These are phyloP conservation scores for Ogataea paraovalis DNA, from an alignment of 805 yeast species.

Conservation along the genomic window DNA sequence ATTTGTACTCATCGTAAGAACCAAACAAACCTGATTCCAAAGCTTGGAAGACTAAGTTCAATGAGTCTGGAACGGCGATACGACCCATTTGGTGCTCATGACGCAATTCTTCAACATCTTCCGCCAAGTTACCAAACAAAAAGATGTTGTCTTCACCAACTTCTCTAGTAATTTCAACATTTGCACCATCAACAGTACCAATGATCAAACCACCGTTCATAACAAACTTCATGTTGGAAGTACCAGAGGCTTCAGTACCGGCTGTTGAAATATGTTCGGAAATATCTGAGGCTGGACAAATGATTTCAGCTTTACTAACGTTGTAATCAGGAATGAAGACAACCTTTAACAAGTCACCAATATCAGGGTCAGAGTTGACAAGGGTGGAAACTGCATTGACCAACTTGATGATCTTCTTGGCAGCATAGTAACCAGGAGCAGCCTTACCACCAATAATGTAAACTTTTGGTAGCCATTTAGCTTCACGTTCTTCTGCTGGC, in stretches of 20 bases:
- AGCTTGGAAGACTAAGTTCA: constrained; percentile 58
- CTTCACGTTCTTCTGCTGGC: constrained; percentile 55
- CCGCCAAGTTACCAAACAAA: constrained; percentile 86
- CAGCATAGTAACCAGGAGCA: constrained; percentile 98
- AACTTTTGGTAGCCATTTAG: constrained; percentile 67
- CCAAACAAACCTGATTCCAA: constrained; percentile 75
- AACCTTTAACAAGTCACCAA: constrained; percentile 76
- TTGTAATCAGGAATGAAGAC: constrained; percentile 89
- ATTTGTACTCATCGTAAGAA: constrained; percentile 55
- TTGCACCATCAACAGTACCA: constrained; percentile 97
- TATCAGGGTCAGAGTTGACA: constrained; percentile 70
- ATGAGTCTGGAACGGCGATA: constrained; percentile 53
- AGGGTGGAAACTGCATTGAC: constrained; percentile 78
- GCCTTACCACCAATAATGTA: constrained; percentile 90
- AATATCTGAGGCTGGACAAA: constrained; percentile 84
- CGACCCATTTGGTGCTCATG: constrained; percentile 65
- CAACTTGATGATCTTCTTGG: constrained; percentile 83
- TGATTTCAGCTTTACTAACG: constrained; percentile 89
- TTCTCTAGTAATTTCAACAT: constrained; percentile 91
- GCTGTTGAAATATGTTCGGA: constrained; percentile 95
- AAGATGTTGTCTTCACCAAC: constrained; percentile 91
- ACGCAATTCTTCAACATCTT: constrained; percentile 82
- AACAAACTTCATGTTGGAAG: constrained; percentile 93
- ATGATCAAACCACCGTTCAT: constrained; percentile 90
- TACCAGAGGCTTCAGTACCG: constrained; percentile 95